Evolutionary conservation across 257 asterid species (phyloP).

Genomic region (Solanum corneliomulleri): DNA sequence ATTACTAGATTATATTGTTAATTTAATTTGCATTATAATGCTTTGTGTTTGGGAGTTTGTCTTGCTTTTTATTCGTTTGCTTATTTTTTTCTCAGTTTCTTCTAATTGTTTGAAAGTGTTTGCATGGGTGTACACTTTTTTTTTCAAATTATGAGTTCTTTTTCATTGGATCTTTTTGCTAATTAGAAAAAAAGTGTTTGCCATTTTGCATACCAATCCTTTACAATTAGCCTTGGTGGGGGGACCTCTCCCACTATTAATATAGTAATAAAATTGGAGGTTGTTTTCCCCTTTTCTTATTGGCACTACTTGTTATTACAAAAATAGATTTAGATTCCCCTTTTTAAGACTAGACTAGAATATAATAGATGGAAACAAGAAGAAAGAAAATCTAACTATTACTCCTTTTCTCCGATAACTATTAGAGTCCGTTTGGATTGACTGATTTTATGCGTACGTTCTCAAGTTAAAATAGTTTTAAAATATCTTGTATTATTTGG

Average conservation of each 20-base stretch:
- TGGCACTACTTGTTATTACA: neutral
- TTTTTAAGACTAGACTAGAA: neutral
- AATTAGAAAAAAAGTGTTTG: no score
- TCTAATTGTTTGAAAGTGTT: conserved; percentile 38
- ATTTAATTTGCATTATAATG: neutral
- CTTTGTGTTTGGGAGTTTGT: conserved; percentile 40
- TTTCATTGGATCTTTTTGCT: neutral
- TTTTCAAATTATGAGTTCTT: neutral
- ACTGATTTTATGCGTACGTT: rapidly evolving
- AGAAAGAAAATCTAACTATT: neutral
- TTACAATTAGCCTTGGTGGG: neutral
- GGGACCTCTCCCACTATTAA: neutral
- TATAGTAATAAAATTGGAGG: neutral
- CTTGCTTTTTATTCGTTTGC: conserved; percentile 7
- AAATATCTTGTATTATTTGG: no score
- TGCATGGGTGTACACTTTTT: conserved; percentile 16
- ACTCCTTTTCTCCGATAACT: neutral
- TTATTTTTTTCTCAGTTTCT: conserved; percentile 17
- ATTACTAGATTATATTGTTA: neutral
- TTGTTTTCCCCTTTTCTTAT: neutral
- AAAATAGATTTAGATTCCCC: neutral
- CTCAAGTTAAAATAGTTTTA: no score
- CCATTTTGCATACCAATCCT: neutral
- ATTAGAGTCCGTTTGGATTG: neutral
- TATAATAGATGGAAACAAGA: neutral